Conservation (phyloP, 73 alveolate species). For the Blepharisma japonicum region DNA sequence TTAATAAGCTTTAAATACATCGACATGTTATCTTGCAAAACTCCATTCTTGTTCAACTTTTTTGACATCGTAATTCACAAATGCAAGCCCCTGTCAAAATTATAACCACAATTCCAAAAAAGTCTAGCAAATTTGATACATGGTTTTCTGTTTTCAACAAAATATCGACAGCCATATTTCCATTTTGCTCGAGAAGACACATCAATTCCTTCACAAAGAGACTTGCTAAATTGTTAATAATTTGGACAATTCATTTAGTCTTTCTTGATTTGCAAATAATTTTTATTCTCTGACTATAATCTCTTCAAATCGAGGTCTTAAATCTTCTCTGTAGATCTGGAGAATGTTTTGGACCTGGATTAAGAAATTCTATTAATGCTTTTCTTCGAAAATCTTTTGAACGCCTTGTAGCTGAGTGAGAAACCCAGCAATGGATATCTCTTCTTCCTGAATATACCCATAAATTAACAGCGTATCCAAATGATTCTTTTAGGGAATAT, state of each 20-base stretch:
- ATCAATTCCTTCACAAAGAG: too few relatives aligned
- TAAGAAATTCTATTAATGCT: constrained; percentile 77
- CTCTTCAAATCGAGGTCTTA: too few relatives aligned
- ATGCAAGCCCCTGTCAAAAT: constrained; percentile 57
- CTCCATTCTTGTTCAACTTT: constrained; percentile 56
- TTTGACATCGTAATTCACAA: constrained; percentile 53
- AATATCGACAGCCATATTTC: constrained; percentile 75
- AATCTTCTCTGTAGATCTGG: too few relatives aligned
- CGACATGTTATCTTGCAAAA: constrained; percentile 45
- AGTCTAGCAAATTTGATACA: constrained; percentile 50
- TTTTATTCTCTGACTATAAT: too few relatives aligned
- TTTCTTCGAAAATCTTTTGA: constrained; percentile 84
- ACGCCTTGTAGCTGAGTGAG: constrained; percentile 85
- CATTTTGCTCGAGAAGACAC: too few relatives aligned
- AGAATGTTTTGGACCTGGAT: constrained; percentile 27
- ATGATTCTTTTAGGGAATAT: constrained; percentile 75
- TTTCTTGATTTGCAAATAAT: too few relatives aligned
- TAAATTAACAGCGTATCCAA: constrained; percentile 80
- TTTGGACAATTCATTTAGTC: too few relatives aligned
- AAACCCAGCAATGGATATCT: constrained; percentile 98
- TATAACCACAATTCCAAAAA: constrained; percentile 58
- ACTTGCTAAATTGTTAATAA: too few relatives aligned
- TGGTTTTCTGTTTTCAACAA: constrained; percentile 72
- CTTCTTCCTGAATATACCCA: constrained; percentile 99
- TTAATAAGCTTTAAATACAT: constrained; percentile 6